Evolutionary conservation across 73 alveolate genomes (phyloP), one percentile per base, ranked within the genome.

Genomic region (Breviolum minutum): DNA sequence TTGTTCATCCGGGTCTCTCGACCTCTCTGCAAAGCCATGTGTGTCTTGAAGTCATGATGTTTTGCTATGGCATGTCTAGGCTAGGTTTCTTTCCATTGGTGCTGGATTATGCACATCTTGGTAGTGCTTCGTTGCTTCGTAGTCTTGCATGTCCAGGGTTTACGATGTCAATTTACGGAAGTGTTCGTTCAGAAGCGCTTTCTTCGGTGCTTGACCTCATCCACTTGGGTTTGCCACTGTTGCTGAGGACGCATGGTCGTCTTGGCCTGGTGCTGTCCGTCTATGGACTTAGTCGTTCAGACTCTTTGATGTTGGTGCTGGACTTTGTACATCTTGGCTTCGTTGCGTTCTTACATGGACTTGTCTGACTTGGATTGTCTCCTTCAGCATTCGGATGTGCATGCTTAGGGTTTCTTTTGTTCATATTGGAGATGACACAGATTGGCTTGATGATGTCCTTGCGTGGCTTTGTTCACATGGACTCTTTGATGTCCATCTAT

Each of bases 91-190:
- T 66, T 19, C 85, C 26, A 74, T 81, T 66, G 5, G 99, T 81
- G 85, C 85, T 63, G 94, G 99, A 94, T 87, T 60, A 63, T 32
- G 99, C 99, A n/a, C 99, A 94, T 71, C 94, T 63, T 16, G 99
- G 95, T 24, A 82, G 95, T 24, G 88, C 87, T 30, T 30, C 54
- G 87, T 74, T 30, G 40, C 73, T 40, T 74, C 95, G 94, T 29
- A 81, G 95, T 48, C 48, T 66, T 82, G 99, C 99, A 80, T n/a
- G 95, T 16, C 74, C 77, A 32, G 99, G 88, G 13, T 48, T 68
- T 77, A 95, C 80, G 8, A 81, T 48, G 99, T 66, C 79, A 40
- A 70, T 61, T 40, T 95, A 81, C 26, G 99, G 99, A 77, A 81
- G 88, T 26, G 95, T 79, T 24, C 64, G 99, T 12, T 68, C 63